phyloP scores from a whole-genome alignment of 768 basidiomycete genomes.

The Mycena sanguinolenta region DNA sequence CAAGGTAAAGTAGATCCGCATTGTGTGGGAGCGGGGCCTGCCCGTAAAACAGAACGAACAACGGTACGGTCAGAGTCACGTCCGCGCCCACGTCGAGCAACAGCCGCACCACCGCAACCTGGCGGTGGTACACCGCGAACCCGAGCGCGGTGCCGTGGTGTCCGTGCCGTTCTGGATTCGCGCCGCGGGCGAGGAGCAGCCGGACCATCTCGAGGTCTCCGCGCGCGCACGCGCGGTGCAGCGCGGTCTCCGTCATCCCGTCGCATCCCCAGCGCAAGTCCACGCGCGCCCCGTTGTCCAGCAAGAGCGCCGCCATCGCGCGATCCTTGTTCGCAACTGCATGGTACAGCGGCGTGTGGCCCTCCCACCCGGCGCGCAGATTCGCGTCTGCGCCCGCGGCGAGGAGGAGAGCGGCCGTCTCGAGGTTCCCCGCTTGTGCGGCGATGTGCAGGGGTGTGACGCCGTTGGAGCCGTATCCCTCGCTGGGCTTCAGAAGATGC shows the following conservation, averaged over 20 bases:
- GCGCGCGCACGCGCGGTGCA: neutral
- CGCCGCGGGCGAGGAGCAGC: neutral
- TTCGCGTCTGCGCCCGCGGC: neutral
- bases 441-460: neutral
- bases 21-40: neutral
- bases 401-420: neutral
- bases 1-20: constrained; percentile 17
- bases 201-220: neutral
- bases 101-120: constrained; percentile 1
- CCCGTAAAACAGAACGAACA: neutral
- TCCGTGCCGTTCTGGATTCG: neutral
- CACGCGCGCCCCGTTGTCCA: neutral
- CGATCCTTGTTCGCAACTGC: neutral
- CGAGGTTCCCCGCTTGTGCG: neutral
- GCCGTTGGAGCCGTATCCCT: neutral
- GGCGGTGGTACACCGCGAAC: constrained; percentile 11
- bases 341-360: neutral
- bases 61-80: neutral
- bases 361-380: neutral
- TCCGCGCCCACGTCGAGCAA: constrained; percentile 18
- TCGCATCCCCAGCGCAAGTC: neutral
- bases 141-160: constrained; percentile 16
- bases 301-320: neutral
- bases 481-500: neutral
- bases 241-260: neutral